phyloP scores from a whole-genome alignment of 2,329 filamentous ascomycete genomes.

The Zasmidium citrigriseum region DNA sequence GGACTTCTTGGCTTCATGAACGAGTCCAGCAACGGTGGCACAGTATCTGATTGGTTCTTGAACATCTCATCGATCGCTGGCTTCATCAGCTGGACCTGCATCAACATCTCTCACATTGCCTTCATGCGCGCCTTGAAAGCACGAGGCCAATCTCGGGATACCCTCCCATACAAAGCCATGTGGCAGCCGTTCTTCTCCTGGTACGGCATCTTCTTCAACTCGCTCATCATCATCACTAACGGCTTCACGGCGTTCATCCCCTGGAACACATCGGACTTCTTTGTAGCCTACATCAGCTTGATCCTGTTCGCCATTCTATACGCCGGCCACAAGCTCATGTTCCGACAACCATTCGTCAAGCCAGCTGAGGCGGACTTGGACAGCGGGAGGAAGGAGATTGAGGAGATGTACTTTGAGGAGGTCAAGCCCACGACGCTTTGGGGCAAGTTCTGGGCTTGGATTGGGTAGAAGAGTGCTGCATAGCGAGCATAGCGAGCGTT shows the following conservation, averaged over 20 bases:
- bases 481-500: not conserved
- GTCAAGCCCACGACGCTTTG: conserved; percentile 32
- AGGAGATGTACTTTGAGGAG: conserved; percentile 37
- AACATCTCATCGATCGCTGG: conserved; percentile 73
- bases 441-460: conserved; percentile 35
- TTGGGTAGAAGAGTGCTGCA: conserved; percentile 16
- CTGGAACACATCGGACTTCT: conserved; percentile 70
- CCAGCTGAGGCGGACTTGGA: conserved; percentile 45
- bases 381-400: conserved; percentile 41
- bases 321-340: conserved; percentile 69
- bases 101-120: conserved; percentile 69
- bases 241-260: conserved; percentile 76
- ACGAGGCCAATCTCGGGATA: conserved; percentile 68
- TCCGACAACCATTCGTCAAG: conserved; percentile 44
- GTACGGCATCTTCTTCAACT: conserved; percentile 63
- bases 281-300: conserved; percentile 75
- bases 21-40: conserved; percentile 66
- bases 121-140: conserved; percentile 69
- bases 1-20: conserved; percentile 73
- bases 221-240: conserved; percentile 72
- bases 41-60: conserved; percentile 74
- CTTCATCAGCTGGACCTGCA: conserved; percentile 70
- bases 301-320: conserved; percentile 69
- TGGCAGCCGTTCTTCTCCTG: conserved; percentile 73
- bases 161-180: conserved; percentile 68